A percentile compares a stretch with the other conserved stretches of the same genome.
These are phyloP conservation scores for Chiua virens DNA, from an alignment of 768 basidiomycete species.

Conservation along the genomic window DNA sequence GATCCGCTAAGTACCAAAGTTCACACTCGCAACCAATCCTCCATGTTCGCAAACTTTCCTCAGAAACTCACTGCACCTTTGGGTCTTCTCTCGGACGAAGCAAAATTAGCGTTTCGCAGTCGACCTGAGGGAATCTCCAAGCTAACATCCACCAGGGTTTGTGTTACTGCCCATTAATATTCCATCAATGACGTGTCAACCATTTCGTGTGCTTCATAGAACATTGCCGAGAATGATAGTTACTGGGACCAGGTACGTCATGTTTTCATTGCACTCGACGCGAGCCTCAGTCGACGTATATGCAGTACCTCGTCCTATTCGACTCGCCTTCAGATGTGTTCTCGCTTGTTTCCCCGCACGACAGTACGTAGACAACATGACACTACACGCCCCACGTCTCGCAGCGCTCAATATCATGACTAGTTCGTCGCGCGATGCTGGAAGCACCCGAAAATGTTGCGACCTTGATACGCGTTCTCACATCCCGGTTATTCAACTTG, in stretches of 20 bases:
- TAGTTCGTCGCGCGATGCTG: slow-evolving; percentile 79
- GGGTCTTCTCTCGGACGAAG: slow-evolving; percentile 80
- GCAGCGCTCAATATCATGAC: slow-evolving; percentile 6
- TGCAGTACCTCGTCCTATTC: slow-evolving; percentile 79
- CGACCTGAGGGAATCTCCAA: slow-evolving; percentile 79
- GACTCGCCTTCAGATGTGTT: slow-evolving; percentile 91
- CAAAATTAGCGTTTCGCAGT: slow-evolving; percentile 86
- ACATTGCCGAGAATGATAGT: slow-evolving; percentile 70
- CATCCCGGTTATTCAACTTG: slow-evolving; percentile 68
- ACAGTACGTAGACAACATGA: slow-evolving; percentile 53
- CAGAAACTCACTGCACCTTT: slow-evolving; percentile 73
- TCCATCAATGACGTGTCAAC: neutral
- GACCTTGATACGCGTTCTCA: slow-evolving; percentile 73
- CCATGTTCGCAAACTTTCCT: slow-evolving; percentile 71
- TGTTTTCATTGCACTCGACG: neutral
- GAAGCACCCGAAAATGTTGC: slow-evolving; percentile 86
- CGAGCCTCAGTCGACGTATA: slow-evolving; percentile 1
- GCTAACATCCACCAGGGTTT: slow-evolving; percentile 68
- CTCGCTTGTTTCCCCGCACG: slow-evolving; percentile 82
- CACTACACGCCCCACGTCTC: neutral
- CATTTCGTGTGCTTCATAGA: slow-evolving; percentile 40
- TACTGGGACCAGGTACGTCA: slow-evolving; percentile 86
- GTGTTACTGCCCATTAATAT: slow-evolving; percentile 26
- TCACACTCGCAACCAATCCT: neutral
- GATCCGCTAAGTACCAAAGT: no score